A percentile compares a stretch with the other conserved stretches of the same genome.
These are phyloP conservation scores for Phaeosphaeriaceae sp. DNA, from an alignment of 2,329 filamentous ascomycete genomes.

Conservation along the genomic window DNA sequence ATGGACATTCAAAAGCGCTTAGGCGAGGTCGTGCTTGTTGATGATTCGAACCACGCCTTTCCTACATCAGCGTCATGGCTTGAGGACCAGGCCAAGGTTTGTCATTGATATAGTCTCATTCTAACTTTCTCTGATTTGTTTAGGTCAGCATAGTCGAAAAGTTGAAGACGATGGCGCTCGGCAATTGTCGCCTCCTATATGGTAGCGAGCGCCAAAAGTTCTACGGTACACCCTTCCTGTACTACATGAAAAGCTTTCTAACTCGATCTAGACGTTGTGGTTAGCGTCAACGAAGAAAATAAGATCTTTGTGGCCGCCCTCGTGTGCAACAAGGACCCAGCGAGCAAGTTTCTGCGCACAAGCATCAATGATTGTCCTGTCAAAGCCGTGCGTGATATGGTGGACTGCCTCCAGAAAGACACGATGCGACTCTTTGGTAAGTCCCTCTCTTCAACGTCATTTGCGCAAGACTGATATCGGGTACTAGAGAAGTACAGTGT, in stretches of 20 bases:
- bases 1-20: background rate
- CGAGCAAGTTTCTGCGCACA: slow-evolving; percentile 74
- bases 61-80: too few species aligned
- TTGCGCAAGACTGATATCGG: background rate
- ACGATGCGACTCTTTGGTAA: slow-evolving; percentile 28
- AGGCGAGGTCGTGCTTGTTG: background rate
- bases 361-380: slow-evolving; percentile 79
- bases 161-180: slow-evolving; percentile 20
- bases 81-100: background rate
- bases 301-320: slow-evolving; percentile 91
- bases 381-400: slow-evolving; percentile 49
- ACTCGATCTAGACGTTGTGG: slow-evolving; percentile 24
- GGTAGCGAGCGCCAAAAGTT: slow-evolving; percentile 33
- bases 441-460: background rate
- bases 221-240: slow-evolving; percentile 16
- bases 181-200: slow-evolving; percentile 37
- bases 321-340: slow-evolving; percentile 79
- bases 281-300: slow-evolving; percentile 12
- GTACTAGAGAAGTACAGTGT: slow-evolving; percentile 22
- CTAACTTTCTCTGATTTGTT: slow-evolving; percentile 55
- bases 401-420: slow-evolving; percentile 29
- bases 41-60: background rate
- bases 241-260: background rate
- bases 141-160: slow-evolving; percentile 58
- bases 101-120: too few species aligned